Base-by-base conservation (phyloP, 2,329 filamentous ascomycete genomes). In the Colletotrichum graminicola region DNA sequence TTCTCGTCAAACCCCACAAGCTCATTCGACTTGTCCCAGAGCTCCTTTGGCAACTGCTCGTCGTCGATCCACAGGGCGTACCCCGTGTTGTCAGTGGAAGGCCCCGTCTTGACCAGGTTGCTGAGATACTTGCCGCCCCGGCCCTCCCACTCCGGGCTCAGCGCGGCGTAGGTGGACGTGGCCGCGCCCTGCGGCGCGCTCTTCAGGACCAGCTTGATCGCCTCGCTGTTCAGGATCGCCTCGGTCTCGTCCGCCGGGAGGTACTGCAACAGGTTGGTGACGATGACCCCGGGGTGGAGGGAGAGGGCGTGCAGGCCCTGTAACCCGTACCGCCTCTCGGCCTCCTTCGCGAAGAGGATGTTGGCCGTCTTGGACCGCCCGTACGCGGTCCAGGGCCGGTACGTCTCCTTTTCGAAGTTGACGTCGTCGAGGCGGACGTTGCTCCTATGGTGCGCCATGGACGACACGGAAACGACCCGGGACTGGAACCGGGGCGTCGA, bases 331-430 rank as follows among this genome's bases (percentile, higher is more conserved):
- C 67, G 67, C 4, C 43, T 18, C 8, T 73, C 71, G n/a, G 62
- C 23, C 34, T 71, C 71, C 7, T 65, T 71, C 0, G 86, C 82
- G 51, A 85, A 82, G 73, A 82, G 85, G 18, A 88, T 80, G 60
- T 85, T 86, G 11, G 87, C 86, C 0, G 82, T 81, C 73, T 89
- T 90, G 52, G 80, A 79, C 73, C 86, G 83, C 0, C 79, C 83
- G 67, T 89, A 89, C 0, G 84, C 79, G 0, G 62, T 2, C 64
- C 75, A 79, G 0, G 79, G 79, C 2, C 80, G 57, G 68, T 86
- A 75, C 2, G 83, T 82, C 0, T 4, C 11, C 4, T 59, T 32
- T 7, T 52, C 26, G 2, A 52, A 71, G 1, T 62, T 61, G n/a
- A 66, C n/a, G 69, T 84, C 78, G 51, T 79, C 78, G 67, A 69